Evolutionary conservation across 345 rosid genomes (phyloP), one percentile per base, ranked within the genome.

Genomic region (Citrus reticulata): DNA sequence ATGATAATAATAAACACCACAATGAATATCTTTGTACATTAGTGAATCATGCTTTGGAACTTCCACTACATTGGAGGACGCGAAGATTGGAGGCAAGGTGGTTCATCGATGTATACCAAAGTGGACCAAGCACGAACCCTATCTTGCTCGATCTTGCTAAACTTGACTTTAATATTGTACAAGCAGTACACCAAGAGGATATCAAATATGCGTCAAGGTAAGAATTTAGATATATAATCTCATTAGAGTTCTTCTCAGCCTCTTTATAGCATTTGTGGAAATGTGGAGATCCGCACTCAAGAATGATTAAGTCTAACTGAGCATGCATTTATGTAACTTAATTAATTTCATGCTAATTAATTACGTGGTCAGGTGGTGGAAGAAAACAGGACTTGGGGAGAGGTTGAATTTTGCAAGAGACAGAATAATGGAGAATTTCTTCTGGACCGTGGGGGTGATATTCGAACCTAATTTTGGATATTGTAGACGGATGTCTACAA

Each of bases 21-120:
- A 24, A 64, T 32, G 40, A 32, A 30, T 61, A 61, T 61, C 66
- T 61, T 25, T 27, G 17, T 1, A 27, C 20, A 25, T 14, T 61
- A 10, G 66, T 61, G 6, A 61, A 61, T 10, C 66, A 42, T 42
- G 51, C 51, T 11, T 42, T 42, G 16, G 51, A 42, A 1, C 51
- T 42, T 42, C 51, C 51, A 42, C 51, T 42, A 42, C 51, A 42
- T 42, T 40, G 49, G 49, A 40, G 49, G 49, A 9, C 2, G 14
- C 49, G 13, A 40, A 40, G 92, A 67, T 20, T 79, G 29, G 93
- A 89, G 54, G 83, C 89, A 32, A 85, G 85, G 66, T 88, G 91
- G 90, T 89, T 87, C 84, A 81, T 85, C 2, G 57, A 51, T 51
- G 57, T 16, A 16, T 51, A 51, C 7, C 6, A 4, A 51, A 51